Evolutionary conservation across 192 early-diverging fungal genomes (phyloP), one percentile per base, ranked within the genome.

Genomic region (Coemansia sp.): DNA sequence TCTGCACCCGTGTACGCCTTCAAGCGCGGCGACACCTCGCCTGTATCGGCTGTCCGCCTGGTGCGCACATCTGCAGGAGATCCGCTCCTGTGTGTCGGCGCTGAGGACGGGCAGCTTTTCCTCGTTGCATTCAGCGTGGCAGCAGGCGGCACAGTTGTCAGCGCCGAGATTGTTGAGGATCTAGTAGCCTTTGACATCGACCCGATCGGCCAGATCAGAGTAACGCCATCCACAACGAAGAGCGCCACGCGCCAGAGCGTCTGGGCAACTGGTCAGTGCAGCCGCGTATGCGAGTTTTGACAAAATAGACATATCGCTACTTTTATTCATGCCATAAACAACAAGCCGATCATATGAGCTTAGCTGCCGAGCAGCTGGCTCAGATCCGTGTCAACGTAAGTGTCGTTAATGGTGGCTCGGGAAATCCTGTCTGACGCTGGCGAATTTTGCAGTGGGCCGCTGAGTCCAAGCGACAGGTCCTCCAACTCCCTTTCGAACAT

Each of bases 141-240:
- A 33, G 20, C 62, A 15, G 43, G 59, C 14, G 49, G 46, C 34
- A 53, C 20, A 1, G 48, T 62, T 10, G 52, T 30, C 1, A 21
- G 20, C 1, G 73, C 55, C 2, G 57, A 70, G 34, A 45, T 81
- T 12, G 67, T 76, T 46, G 79, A 81, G 52, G 79, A 81, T 36
- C 64, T 81, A 2, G 74, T 76, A 6, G 79, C 69, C 26, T 81
- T 76, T 66, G 79, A 81, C 44, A 71, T 81, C 20, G 70, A 81
- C 41, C 79, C 79, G 2, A 71, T 81, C 24, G 73, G 61, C 62
- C 79, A 75, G 61, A 63, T 81, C 70, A 59, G 74, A 18, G 64
- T 60, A 0, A 52, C 51, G 0, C 70, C 67, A 0, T 64, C 70
- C 6, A 18, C 55, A 0, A 24, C 30, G 14, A 18, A 56, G 10